Base-by-base conservation (phyloP, 108 stramenopile genomes). In the Cyclotella cryptica region DNA sequence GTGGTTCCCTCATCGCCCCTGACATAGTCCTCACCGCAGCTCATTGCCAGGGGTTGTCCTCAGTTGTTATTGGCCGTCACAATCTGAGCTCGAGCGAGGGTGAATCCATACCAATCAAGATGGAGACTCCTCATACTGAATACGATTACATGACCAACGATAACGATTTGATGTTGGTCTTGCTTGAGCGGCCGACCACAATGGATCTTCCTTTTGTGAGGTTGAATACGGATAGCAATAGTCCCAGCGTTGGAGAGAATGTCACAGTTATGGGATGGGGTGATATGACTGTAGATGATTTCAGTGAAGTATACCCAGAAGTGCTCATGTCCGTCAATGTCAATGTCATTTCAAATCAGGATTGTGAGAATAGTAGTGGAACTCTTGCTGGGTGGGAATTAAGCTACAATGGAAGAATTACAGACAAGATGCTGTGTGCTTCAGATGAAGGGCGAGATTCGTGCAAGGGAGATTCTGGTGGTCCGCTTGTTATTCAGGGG, bases 261-360 rank as follows among this genome's bases (percentile, higher is more conserved):
- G 72, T 88, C n/a, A 84, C 84, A 11, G 79, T 84, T 6, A 70
- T 87, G 47, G 90, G 90, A n/a, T 75, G 84, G 44, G 89, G 87
- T 8, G 55, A 47, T 58, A 66, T 41, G 42, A 24, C 10, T 14
- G 27, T 39, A 42, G 52, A 66, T 28, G 42, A 64, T 51, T 11
- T 22, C 44, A 1, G 27, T 14, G 0, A 0, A 0, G 41, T 15
- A 4, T 13, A 18, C 10, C 14, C 24, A 41, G 69, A 70, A 10
- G 61, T 49, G 1, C 51, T 78, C 8, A 24, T 54, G 51, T 30
- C 71, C 1, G 77, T 71, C 1, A 57, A 60, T 12, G n/a, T 71
- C 41, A 70, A 42, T n/a, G 61, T 71, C 14, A 55, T 61, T 40
- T 49, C 55, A 46, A 84, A 64, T 51, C 19, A 78, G 55, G 84